phyloP scores from a whole-genome alignment of 208 protist genomes.

The Leishmania aethiopica region DNA sequence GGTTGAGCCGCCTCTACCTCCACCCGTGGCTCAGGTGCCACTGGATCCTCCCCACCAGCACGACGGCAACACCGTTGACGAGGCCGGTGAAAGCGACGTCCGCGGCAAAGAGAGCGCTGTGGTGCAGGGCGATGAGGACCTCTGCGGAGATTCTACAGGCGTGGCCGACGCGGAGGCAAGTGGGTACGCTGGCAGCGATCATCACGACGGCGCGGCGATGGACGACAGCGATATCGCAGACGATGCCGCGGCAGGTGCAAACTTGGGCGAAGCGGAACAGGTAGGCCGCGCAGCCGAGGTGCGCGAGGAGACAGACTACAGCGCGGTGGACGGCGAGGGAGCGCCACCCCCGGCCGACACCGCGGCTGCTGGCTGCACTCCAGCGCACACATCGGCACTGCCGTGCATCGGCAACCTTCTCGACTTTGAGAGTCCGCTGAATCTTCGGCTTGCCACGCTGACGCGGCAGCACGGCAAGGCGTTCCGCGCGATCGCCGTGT shows the following conservation, averaged over 20 bases:
- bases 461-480: constrained; percentile 82
- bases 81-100: constrained; percentile 8
- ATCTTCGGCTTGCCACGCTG: constrained; percentile 86
- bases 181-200: background rate
- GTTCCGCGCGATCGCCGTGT: constrained; percentile 80
- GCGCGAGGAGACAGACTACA: constrained; percentile 20
- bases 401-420: constrained; percentile 49
- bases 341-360: background rate
- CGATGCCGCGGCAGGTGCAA: background rate
- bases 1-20: background rate
- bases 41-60: background rate
- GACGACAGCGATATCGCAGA: constrained; percentile 7
- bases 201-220: background rate
- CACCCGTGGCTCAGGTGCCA: background rate
- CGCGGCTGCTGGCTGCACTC: background rate
- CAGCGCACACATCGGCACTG: constrained; percentile 1
- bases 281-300: constrained; percentile 52
- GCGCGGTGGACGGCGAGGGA: background rate
- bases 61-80: background rate
- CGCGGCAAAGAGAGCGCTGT: background rate
- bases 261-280: constrained; percentile 45
- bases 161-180: background rate
- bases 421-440: constrained; percentile 82
- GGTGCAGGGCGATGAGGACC: background rate
- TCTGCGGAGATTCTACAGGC: background rate